Percentiles rank a stretch among this genome's conserved stretches.
Evolutionary conservation across 1,139 yeast genomes (phyloP).

Genomic region (Debaryomyces psychrophilus): DNA sequence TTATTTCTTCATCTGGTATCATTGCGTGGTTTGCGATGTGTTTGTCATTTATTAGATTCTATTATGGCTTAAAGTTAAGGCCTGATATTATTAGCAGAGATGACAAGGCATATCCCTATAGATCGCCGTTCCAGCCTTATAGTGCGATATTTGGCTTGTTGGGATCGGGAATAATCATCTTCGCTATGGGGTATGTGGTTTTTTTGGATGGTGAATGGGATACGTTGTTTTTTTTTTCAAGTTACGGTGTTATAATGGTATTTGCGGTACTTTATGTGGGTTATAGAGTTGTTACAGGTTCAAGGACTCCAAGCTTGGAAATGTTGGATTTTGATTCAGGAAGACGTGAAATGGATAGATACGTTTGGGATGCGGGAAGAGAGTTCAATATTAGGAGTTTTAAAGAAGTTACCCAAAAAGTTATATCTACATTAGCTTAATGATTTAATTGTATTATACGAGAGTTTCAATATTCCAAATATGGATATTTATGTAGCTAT

Average conservation of each 20-base stretch:
- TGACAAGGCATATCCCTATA: conserved; percentile 72
- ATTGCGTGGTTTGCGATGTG: conserved; percentile 86
- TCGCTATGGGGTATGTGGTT: conserved; percentile 72
- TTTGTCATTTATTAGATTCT: conserved; percentile 69
- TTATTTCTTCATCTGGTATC: conserved; percentile 71
- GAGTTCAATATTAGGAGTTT: conserved; percentile 42
- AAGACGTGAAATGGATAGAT: conserved; percentile 70
- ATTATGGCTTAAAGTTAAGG: conserved; percentile 64
- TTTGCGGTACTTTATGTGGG: conserved; percentile 56
- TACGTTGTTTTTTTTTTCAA: conserved; percentile 62
- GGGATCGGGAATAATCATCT: conserved; percentile 56
- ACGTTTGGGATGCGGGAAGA: conserved; percentile 69
- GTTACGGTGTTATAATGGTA: conserved; percentile 65
- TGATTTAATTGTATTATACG: conserved; percentile 4
- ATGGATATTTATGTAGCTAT: background rate
- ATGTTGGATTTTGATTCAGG: conserved; percentile 79
- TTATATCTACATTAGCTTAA: conserved; percentile 42
- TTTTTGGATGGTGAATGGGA: conserved; percentile 66
- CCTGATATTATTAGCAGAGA: conserved; percentile 67
- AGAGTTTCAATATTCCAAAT: background rate
- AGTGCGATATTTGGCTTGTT: conserved; percentile 68
- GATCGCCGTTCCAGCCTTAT: conserved; percentile 78
- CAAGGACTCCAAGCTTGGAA: conserved; percentile 62
- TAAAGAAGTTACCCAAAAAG: conserved; percentile 40
- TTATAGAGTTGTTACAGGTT: conserved; percentile 58